These are phyloP conservation scores for Fusarium protoensiforme DNA, from an alignment of 2,329 filamentous ascomycete species.

Conservation along the genomic window DNA sequence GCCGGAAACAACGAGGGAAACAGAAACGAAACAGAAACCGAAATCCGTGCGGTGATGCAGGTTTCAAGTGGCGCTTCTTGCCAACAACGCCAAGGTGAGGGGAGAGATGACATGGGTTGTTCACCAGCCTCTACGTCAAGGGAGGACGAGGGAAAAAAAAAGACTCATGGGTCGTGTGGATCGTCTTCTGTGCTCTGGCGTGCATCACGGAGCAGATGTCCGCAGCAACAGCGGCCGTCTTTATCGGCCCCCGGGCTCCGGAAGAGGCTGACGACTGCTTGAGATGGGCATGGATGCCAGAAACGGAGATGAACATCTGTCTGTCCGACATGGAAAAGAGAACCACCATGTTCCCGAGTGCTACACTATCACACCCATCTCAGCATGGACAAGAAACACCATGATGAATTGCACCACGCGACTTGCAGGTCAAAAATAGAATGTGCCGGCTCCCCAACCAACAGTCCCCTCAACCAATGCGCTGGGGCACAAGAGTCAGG, in stretches of 20 bases:
- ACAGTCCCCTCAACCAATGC: neutral
- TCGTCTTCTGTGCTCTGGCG: neutral
- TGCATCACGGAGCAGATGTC: neutral
- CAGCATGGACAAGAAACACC: constrained; percentile 7
- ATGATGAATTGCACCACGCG: neutral
- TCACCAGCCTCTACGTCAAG: constrained; percentile 3
- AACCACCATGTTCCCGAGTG: neutral
- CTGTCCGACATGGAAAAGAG: neutral
- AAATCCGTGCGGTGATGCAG: neutral
- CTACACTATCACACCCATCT: neutral
- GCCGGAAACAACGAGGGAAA: neutral
- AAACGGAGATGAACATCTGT: neutral
- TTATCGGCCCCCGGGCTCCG: constrained; percentile 16
- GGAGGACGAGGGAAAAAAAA: neutral
- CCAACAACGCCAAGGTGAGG: constrained; percentile 22
- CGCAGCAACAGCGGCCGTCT: constrained; percentile 21
- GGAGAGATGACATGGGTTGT: neutral
- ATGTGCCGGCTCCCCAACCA: constrained; percentile 1
- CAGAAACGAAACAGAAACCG: neutral
- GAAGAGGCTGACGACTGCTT: neutral
- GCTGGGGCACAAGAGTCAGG: constrained; percentile 18
- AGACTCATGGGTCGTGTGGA: constrained; percentile 2
- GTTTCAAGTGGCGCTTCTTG: neutral
- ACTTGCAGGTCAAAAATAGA: neutral
- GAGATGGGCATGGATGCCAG: neutral